Percentiles rank a stretch among this genome's conserved stretches.
phyloP scores from a whole-genome alignment of 192 early-diverging fungal species.

The Chytriomyces hyalinus region DNA sequence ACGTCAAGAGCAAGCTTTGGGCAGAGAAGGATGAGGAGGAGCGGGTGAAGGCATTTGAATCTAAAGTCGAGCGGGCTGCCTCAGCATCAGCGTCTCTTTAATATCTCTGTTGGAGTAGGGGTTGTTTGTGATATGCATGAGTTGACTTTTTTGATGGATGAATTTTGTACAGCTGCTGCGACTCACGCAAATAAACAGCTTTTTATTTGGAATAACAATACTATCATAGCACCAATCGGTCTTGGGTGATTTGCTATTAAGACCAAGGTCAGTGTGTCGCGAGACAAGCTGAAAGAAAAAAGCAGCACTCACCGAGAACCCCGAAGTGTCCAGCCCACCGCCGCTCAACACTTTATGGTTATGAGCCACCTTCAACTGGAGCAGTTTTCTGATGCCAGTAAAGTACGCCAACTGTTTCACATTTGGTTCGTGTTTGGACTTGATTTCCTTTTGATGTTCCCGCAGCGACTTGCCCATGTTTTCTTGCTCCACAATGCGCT shows the following conservation, averaged over 20 bases:
- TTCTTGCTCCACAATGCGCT: slow-evolving; percentile 59
- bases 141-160: neutral
- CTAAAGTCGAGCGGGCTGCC: neutral
- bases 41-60: slow-evolving; percentile 13
- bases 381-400: slow-evolving; percentile 44
- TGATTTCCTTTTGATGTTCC: slow-evolving; percentile 62
- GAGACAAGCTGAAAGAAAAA: no score
- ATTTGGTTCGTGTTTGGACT: slow-evolving; percentile 41
- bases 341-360: slow-evolving; percentile 53
- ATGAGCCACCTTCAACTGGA: slow-evolving; percentile 48
- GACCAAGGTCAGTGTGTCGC: no score
- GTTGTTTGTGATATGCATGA: neutral
- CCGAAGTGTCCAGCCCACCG: slow-evolving; percentile 21
- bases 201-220: neutral
- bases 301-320: neutral
- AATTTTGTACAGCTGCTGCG: neutral
- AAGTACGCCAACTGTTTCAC: slow-evolving; percentile 54
- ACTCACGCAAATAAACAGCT: neutral
- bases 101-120: no score
- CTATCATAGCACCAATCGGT: slow-evolving; percentile 20
- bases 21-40: slow-evolving; percentile 19
- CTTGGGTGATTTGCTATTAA: slow-evolving; percentile 20
- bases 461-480: slow-evolving; percentile 49
- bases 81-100: neutral
- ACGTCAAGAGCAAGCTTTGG: slow-evolving; percentile 16